Conservation (phyloP, 805 yeast species). For the Jamesozyma lodderae region DNA sequence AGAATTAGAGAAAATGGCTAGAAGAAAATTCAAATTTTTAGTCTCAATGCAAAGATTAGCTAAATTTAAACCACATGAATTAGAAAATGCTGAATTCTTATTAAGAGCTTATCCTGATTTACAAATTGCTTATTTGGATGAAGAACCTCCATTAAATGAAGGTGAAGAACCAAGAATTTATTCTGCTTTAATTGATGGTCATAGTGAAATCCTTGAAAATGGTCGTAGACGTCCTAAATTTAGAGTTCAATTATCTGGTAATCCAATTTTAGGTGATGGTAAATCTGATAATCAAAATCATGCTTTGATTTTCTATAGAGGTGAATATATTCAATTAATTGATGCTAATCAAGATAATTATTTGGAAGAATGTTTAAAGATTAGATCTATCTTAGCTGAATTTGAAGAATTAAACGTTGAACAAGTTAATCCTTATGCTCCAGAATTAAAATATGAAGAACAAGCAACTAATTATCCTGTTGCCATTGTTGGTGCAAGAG, state of each 20-base stretch:
- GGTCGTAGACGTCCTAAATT: constrained; percentile 72
- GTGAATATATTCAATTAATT: constrained; percentile 75
- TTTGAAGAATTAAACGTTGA: constrained; percentile 71
- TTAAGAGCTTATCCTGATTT: constrained; percentile 77
- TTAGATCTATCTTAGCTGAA: constrained; percentile 73
- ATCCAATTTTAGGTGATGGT: constrained; percentile 83
- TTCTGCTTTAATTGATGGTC: constrained; percentile 75
- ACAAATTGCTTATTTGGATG: constrained; percentile 89
- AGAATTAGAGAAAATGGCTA: constrained; percentile 85
- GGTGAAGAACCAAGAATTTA: constrained; percentile 65
- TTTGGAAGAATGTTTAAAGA: constrained; percentile 75
- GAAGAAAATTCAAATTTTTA: constrained; percentile 70
- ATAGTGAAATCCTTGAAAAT: constrained; percentile 60
- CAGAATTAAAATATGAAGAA: constrained; percentile 51
- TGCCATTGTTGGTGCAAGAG: constrained; percentile 82
- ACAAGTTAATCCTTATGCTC: constrained; percentile 76
- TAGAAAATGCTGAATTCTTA: constrained; percentile 72
- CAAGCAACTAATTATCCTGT: constrained; percentile 52
- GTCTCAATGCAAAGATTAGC: constrained; percentile 83
- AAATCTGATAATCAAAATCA: constrained; percentile 83
- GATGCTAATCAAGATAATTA: constrained; percentile 87
- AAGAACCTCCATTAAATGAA: constrained; percentile 69
- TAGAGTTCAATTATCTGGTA: constrained; percentile 71
- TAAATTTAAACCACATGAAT: constrained; percentile 62
- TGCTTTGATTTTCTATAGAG: constrained; percentile 69